Base-by-base conservation (phyloP, 495 filamentous ascomycete genomes). In the Trichoderma asperelloides region DNA sequence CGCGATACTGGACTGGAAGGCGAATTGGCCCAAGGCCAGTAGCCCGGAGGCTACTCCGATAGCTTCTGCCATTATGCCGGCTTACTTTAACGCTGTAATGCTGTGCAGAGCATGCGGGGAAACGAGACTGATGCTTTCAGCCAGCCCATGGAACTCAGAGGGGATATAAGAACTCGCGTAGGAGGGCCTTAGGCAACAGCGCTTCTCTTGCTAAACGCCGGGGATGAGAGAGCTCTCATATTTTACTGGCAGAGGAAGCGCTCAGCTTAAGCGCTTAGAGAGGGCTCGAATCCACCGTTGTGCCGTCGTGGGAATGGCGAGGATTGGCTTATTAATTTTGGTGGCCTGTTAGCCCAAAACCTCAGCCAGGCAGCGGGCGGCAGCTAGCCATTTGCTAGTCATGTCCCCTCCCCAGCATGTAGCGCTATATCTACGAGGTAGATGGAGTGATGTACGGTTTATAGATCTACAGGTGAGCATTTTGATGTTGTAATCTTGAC, bases 1-100 rank as follows among this genome's bases (percentile, higher is more conserved):
- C 7, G 68, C 51, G 49, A 74, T 66, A 68, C 78, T 81, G 41
- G 74, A 75, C 66, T 81, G 69, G 63, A 82, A 79, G 33, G 79
- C 79, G 71, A 82, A 80, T 55, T 21, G 18, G 49, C 49, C n/a
- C n/a, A 55, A 11, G 9, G n/a, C 49, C 21, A 55, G 49, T n/a
- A 55, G 5, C 49, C 49, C 49, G n/a, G 49, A 55, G 16, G 49
- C 49, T 11, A 55, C 6, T 11, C 49, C 49, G 49, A 55, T 55
- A 55, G 49, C 49, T 55, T 55, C 49, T 23, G 49, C 49, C 49
- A 55, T 55, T 21, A 23, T 27, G 8, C n/a, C 49, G 18, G 49
- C n/a, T 55, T 11, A 21, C 49, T 55, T 7, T 21, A 55, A 23
- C 49, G 12, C 18, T 23, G n/a, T 1, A 55, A 21, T 11, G 21